Base-by-base conservation (phyloP, 495 filamentous ascomycete species). In the Ascodesmis nigricans region DNA sequence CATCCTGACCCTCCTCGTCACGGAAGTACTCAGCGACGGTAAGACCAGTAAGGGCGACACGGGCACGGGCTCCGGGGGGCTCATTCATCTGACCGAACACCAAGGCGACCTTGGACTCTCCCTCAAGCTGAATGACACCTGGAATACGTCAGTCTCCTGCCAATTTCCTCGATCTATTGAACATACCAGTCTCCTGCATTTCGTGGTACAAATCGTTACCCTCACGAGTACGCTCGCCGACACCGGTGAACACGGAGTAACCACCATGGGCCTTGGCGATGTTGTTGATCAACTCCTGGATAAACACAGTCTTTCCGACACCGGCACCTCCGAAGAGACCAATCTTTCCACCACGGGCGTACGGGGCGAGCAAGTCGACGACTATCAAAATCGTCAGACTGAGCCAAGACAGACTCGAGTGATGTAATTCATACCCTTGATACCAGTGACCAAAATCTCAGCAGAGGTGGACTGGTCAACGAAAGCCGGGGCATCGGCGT, bases 21-120 rank as follows among this genome's bases (percentile, higher is more conserved):
- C 87, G 75, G 74, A 97, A 97, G 60, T 91, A 81, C 59, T 95
- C 83, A 43, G 81, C 80, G 43, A 93, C 68, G 38, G 81, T 91
- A 45, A 75, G 53, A 62, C 74, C 87, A 58, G 87, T 97, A 50
- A 97, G 75, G 58, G 87, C 87, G 56, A 97, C 87, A 84, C 87
- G 87, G 58, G 87, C 87, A 80, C 87, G 87, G 58, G 87, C 87
- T 68, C 87, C 87, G 40, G 87, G 87, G 58, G 87, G 87, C 65
- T 97, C 87, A 73, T 97, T 95, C 87, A 97, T 97, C 68, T 97
- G 87, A 69, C 87, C 87, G 69, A 97, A 97, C 46, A 95, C 87
- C 46, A 97, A 71, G 43, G 87, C 79, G 65, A 95, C 87, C 76
- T 97, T 97, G 59, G 87, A 97, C 52, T 91, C 82, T 63, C 87